phyloP scores from a whole-genome alignment of 306 rosid genomes.

The Quillaja saponaria region DNA sequence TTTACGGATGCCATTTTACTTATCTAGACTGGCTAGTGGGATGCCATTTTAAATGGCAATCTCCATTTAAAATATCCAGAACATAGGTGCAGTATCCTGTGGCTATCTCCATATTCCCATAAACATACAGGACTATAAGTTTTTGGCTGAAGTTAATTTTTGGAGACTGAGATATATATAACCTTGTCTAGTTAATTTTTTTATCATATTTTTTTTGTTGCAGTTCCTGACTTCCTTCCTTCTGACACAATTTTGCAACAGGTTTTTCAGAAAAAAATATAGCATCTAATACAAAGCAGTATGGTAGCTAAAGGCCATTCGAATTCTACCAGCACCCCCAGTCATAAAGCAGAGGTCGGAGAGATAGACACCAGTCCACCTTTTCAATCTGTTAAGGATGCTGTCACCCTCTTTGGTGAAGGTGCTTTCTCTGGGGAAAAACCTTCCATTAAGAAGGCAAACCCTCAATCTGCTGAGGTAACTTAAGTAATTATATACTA shows the following conservation, averaged over 20 bases:
- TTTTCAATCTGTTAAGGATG: conserved; percentile 97
- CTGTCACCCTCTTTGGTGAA: conserved; percentile 85
- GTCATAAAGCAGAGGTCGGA: conserved; percentile 77
- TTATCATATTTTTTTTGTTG: conserved; percentile 1
- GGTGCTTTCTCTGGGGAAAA: conserved; percentile 92
- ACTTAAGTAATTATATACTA: conserved; percentile 14
- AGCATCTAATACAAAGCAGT: conserved; percentile 26
- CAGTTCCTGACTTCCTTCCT: not conserved
- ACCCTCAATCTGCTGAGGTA: conserved; percentile 91
- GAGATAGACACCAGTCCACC: conserved; percentile 99
- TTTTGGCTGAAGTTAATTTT: too few species aligned
- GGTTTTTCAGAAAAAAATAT: conserved; percentile 19
- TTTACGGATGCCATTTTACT: too few species aligned
- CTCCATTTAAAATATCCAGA: too few species aligned
- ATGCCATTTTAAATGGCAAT: too few species aligned
- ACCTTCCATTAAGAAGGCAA: conserved; percentile 61
- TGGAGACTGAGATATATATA: conserved; percentile 17
- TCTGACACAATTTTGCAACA: conserved; percentile 22
- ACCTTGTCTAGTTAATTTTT: not conserved
- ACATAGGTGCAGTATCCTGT: too few species aligned
- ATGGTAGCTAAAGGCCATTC: conserved; percentile 73
- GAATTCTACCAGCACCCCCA: conserved; percentile 60
- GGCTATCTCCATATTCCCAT: too few species aligned
- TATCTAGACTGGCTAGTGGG: too few species aligned
- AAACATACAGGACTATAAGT: too few species aligned